Base-by-base conservation (phyloP, 352 stramenopile species). In the Globisporangium iwayamae region DNA sequence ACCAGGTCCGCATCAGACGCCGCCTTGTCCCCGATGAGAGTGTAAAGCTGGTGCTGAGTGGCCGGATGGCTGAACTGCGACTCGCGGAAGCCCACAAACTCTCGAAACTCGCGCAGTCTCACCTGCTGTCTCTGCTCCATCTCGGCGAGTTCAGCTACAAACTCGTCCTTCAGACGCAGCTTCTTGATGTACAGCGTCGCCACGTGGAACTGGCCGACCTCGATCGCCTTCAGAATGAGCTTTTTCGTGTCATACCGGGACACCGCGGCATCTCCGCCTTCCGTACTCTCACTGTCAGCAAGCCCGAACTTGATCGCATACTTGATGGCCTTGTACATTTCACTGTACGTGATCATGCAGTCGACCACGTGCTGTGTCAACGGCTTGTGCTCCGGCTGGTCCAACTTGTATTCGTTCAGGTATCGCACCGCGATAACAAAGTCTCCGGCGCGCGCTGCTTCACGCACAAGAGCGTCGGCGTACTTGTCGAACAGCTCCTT, bases 301-400 rank as follows among this genome's bases (percentile, higher is more conserved):
- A 95, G 60, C 3, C 78, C 81, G 60, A 95, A 93, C 65, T 95
- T 95, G 67, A 90, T 87, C 36, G 85, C 73, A 60, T 95, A 95
- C 73, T 95, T 95, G 66, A 95, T 91, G 2, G 87, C 83, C 66
- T 95, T 95, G 83, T 95, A 95, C 51, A 92, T 84, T 58, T 95
- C 87, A 2, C 71, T 63, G 46, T 90, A 80, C 5, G 56, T 62
- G n/a, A 92, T 52, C 83, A 93, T 88, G 7, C 69, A 72, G 63
- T 90, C 74, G 11, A 95, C 72, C 25, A 91, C 56, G 36, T 84
- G 85, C 22, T 71, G 62, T 32, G 93, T 60, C 55, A 95, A 66
- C 10, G 28, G 63, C 11, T 56, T 36, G 39, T 89, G 68, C 16
- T 79, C 69, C 30, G 41, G 62, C 11, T 78, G 68, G n/a, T 88